A percentile compares a stretch with the other conserved stretches of the same genome.
These are phyloP conservation scores for Claviceps lovelessii DNA, from an alignment of 2,329 filamentous ascomycete genomes.

Conservation along the genomic window DNA sequence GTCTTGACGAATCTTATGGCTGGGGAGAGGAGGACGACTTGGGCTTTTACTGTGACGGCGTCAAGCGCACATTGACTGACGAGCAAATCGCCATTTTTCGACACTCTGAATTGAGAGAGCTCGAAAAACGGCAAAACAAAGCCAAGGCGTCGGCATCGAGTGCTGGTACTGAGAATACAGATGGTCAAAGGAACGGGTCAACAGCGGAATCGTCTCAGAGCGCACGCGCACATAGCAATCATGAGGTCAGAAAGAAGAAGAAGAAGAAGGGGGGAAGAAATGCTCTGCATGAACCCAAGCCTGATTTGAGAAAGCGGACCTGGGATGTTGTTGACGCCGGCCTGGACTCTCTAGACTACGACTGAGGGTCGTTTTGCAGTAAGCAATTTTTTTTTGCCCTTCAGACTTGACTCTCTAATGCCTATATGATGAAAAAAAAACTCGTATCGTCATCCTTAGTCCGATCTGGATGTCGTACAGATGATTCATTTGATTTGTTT, in stretches of 20 bases:
- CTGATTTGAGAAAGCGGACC: slow-evolving; percentile 50
- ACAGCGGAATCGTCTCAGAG: background rate
- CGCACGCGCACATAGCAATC: background rate
- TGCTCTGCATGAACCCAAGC: slow-evolving; percentile 34
- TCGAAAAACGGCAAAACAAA: slow-evolving; percentile 41
- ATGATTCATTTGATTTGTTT: slow-evolving; percentile 19
- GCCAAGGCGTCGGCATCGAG: slow-evolving; percentile 10
- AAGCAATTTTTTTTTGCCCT: too few relatives aligned
- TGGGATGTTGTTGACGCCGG: slow-evolving; percentile 52
- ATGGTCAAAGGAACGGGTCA: background rate
- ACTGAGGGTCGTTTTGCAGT: slow-evolving; percentile 22
- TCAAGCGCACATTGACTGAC: slow-evolving; percentile 79
- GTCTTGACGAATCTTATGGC: background rate
- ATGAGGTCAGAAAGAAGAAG: slow-evolving; percentile 16
- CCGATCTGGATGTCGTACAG: slow-evolving; percentile 37
- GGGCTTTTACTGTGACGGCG: slow-evolving; percentile 75
- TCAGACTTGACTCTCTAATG: background rate
- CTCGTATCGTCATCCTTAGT: slow-evolving; percentile 95
- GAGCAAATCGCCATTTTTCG: slow-evolving; percentile 83
- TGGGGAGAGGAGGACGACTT: slow-evolving; percentile 45
- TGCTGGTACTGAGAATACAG: background rate
- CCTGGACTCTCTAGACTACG: slow-evolving; percentile 46
- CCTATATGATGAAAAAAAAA: slow-evolving; percentile 60
- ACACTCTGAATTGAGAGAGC: slow-evolving; percentile 67
- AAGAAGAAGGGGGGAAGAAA: slow-evolving; percentile 26